Conservation (phyloP, 768 basidiomycete genomes). For the Hericium alpestre region DNA sequence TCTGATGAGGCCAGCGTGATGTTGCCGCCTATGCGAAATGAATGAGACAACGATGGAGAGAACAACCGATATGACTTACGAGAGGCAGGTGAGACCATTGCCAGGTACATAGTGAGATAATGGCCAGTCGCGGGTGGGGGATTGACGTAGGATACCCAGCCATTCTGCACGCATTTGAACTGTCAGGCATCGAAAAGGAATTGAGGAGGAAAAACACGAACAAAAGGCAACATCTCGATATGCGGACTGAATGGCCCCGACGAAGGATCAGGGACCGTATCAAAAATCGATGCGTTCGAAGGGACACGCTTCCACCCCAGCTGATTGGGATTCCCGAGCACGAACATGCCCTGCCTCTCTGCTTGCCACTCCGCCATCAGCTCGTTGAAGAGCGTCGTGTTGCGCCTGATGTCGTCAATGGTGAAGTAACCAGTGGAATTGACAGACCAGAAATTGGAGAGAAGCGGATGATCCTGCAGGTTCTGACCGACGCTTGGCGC, state of each 20-base stretch:
- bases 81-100: conserved; percentile 14
- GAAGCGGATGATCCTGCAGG: conserved; percentile 21
- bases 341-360: conserved; percentile 5
- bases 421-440: conserved; percentile 5
- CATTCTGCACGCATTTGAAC: neutral
- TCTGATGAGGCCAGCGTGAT: conserved; percentile 16
- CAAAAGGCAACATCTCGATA: conserved; percentile 7
- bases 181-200: neutral
- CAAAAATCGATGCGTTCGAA: conserved; percentile 3
- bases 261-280: conserved; percentile 7
- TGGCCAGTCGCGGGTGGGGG: conserved; percentile 11
- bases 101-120: conserved; percentile 10
- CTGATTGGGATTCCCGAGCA: neutral
- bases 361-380: conserved; percentile 4
- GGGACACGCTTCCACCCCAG: conserved; percentile 8
- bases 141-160: neutral
- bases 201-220: neutral
- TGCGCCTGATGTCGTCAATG: conserved; percentile 3
- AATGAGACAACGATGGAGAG: neutral
- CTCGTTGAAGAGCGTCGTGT: conserved; percentile 4
- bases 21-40: conserved; percentile 13
- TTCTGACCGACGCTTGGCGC: conserved; percentile 28
- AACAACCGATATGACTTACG: conserved; percentile 5
- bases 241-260: conserved; percentile 11
- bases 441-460: conserved; percentile 2